Conservation (phyloP, 306 rosid genomes). For the Notholithocarpus densiflorus region DNA sequence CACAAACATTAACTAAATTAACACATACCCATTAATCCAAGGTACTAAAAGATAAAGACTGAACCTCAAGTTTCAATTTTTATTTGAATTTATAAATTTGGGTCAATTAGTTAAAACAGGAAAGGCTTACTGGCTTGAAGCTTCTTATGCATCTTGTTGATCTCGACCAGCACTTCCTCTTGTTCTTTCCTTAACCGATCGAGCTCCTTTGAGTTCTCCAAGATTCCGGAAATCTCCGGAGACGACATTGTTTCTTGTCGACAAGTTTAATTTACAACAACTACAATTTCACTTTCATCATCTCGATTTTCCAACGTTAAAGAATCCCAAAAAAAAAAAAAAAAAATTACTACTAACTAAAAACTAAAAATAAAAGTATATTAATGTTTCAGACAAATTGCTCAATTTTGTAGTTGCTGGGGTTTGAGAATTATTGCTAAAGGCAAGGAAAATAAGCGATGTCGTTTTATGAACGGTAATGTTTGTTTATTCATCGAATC, state of each 20-base stretch:
- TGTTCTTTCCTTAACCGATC: conserved; percentile 86
- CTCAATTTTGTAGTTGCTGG: too few relatives aligned
- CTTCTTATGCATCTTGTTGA: conserved; percentile 93
- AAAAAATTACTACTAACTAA: too few relatives aligned
- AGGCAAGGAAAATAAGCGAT: too few relatives aligned
- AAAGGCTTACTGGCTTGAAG: conserved; percentile 60
- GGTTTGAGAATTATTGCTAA: too few relatives aligned
- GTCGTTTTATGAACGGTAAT: too few relatives aligned
- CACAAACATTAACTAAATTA: not conserved
- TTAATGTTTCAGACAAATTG: too few relatives aligned
- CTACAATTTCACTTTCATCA: conserved; percentile 10
- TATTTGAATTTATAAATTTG: not conserved
- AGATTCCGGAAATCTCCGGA: conserved; percentile 61
- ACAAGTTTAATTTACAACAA: not conserved
- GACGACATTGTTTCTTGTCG: conserved; percentile 61
- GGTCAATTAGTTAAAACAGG: not conserved
- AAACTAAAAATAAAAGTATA: too few relatives aligned
- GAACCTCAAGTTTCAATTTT: not conserved
- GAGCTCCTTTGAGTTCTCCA: conserved; percentile 78
- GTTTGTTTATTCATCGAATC: too few relatives aligned
- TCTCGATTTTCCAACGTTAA: not conserved
- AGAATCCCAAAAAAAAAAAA: too few relatives aligned
- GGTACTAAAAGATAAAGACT: not conserved
- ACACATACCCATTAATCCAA: not conserved
- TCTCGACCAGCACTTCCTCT: conserved; percentile 67